Base-by-base conservation (phyloP, 78 protist species). In the Dictyostelium brefeldianum region DNA sequence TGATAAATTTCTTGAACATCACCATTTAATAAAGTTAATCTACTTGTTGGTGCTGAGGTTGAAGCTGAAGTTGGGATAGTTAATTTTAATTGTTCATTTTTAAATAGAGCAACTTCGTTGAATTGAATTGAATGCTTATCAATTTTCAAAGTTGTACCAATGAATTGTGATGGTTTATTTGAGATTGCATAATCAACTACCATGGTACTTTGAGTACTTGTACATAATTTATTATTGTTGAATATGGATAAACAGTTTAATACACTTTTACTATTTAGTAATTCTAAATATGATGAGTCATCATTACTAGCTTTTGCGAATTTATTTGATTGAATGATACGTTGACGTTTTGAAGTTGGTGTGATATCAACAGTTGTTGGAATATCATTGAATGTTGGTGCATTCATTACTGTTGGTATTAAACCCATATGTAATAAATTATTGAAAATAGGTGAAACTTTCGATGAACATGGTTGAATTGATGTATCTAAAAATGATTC, bases 391-490 rank as follows among this genome's bases (percentile, higher is more conserved):
- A 87, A 65, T 9, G 22, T 31, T 27, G 93, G 93, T 20, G 43
- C 1, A 47, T 31, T 27, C n/a, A 87, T 25, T 25, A 51, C 51
- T 6, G 36, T 14, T 46, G 93, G 93, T 3, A 64, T 36, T 56
- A 87, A 48, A 4, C 93, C 93, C 93, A 87, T 87, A 31, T 65
- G 62, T 56, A 77, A 67, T 59, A 87, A 73, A 77, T 70, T 87
- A n/a, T 73, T 56, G 12, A 54, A 14, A 1, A 87, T 22, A 50
- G 27, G 48, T 31, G 93, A 87, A n/a, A 50, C 9, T 11, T 48
- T 18, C 6, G 69, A 15, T 3, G 59, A 54, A 36, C 83, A 78
- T 59, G 93, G 93, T 48, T 51, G 78, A 12, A 87, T 20, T 22
- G 75, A 75, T 27, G 10, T 31, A 8, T 74, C 93, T 5, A 77